phyloP scores from a whole-genome alignment of 1,139 yeast species.

The Pichia sp. region DNA sequence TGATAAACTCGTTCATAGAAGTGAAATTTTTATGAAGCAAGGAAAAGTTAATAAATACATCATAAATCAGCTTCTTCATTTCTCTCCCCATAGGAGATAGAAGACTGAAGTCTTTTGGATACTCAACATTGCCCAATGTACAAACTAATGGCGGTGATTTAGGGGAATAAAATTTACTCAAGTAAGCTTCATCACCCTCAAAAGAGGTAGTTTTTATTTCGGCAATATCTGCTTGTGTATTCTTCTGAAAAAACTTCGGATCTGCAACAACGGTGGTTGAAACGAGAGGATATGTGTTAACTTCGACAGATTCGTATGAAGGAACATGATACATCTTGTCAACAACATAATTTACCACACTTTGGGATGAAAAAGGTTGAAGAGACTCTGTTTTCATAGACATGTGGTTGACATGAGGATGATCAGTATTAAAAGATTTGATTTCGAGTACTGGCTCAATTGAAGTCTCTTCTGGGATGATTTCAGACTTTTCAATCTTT shows the following conservation, averaged over 20 bases:
- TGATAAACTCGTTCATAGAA: constrained; percentile 28
- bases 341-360: too few species aligned
- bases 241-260: background rate
- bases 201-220: constrained; percentile 21
- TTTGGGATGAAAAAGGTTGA: too few species aligned
- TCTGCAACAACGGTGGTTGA: background rate
- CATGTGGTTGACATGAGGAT: too few species aligned
- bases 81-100: constrained; percentile 26
- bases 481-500: too few species aligned
- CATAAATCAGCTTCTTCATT: constrained; percentile 34
- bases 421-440: too few species aligned
- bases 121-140: constrained; percentile 25
- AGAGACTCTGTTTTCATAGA: too few species aligned
- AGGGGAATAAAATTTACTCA: constrained; percentile 31
- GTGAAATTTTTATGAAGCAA: constrained; percentile 31
- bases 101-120: constrained; percentile 25
- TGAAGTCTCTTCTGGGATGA: too few species aligned
- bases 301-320: too few species aligned
- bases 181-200: constrained; percentile 33
- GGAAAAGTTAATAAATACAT: constrained; percentile 35
- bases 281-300: too few species aligned
- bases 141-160: constrained; percentile 34
- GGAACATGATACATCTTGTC: too few species aligned
- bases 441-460: too few species aligned
- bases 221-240: background rate